A percentile compares a stretch with the other conserved stretches of the same genome.
These are phyloP conservation scores for Sungouiozyma ichnusensis DNA, from an alignment of 805 yeast species.

Conservation along the genomic window DNA sequence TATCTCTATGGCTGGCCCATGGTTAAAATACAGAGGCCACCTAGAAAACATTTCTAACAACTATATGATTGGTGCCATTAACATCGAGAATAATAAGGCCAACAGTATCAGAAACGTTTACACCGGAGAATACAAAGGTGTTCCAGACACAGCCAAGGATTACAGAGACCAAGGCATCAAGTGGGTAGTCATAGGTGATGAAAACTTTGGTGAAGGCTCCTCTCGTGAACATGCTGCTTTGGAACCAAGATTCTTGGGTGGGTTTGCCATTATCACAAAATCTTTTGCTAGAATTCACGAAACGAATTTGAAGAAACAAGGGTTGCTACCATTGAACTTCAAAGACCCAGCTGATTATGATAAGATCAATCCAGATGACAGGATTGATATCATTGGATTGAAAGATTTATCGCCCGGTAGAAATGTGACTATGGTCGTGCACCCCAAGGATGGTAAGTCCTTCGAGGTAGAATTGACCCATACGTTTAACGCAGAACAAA, in stretches of 20 bases:
- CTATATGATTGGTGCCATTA: constrained; percentile 99
- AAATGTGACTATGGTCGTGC: constrained; percentile 66
- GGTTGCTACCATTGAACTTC: constrained; percentile 94
- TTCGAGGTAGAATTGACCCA: constrained; percentile 92
- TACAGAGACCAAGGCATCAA: constrained; percentile 87
- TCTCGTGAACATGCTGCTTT: constrained; percentile 99
- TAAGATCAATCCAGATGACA: constrained; percentile 84
- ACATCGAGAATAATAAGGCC: constrained; percentile 92
- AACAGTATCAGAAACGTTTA: constrained; percentile 80
- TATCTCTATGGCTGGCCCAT: constrained; percentile 99
- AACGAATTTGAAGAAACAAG: constrained; percentile 99
- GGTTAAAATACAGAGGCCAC: constrained; percentile 99
- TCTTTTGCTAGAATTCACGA: constrained; percentile 99
- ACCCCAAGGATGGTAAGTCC: constrained; percentile 59
- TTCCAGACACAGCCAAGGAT: constrained; percentile 91
- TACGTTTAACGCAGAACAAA: constrained; percentile 93
- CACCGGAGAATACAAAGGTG: constrained; percentile 89
- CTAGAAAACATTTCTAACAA: constrained; percentile 96
- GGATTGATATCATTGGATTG: constrained; percentile 78
- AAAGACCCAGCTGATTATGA: constrained; percentile 84
- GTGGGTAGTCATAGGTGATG: constrained; percentile 98
- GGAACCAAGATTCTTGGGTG: constrained; percentile 99
- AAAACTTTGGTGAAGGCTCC: constrained; percentile 99
- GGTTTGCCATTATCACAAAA: constrained; percentile 93
- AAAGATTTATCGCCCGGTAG: constrained; percentile 87